A percentile compares a stretch with the other conserved stretches of the same genome.
Conservation (phyloP, 441 rosid species). For the Iberis amara region DNA sequence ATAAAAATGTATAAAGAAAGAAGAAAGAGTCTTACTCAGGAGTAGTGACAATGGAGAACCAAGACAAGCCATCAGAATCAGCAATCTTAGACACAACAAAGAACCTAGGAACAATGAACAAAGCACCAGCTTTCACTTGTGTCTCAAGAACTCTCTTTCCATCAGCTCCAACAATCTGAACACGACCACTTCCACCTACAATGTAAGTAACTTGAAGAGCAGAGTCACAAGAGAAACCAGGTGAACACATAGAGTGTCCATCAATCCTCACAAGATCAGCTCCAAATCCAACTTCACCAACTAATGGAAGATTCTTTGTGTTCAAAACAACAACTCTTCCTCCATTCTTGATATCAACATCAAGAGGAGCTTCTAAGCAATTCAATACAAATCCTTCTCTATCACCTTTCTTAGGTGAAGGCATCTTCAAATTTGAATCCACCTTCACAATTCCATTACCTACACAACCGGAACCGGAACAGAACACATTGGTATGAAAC, state of each 20-base stretch:
- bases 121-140: constrained; percentile 50
- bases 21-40: constrained; percentile 85
- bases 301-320: constrained; percentile 66
- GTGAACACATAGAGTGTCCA: constrained; percentile 77
- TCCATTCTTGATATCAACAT: constrained; percentile 56
- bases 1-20: too few species aligned
- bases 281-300: constrained; percentile 72
- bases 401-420: constrained; percentile 48
- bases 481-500: too few species aligned
- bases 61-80: constrained; percentile 59
- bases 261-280: constrained; percentile 75
- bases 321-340: constrained; percentile 75
- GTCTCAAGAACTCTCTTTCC: constrained; percentile 64
- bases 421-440: constrained; percentile 39
- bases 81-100: constrained; percentile 70
- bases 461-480: too few species aligned
- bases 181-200: constrained; percentile 68
- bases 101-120: constrained; percentile 86
- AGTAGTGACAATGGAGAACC: constrained; percentile 69
- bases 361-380: constrained; percentile 70
- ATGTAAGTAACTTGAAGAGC: constrained; percentile 73
- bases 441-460: constrained; percentile 58
- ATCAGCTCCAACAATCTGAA: constrained; percentile 65
- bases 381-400: constrained; percentile 60
- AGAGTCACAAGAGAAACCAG: constrained; percentile 79